These are phyloP conservation scores for Yamadazyma buinensis DNA, from an alignment of 1,139 yeast species.

Conservation along the genomic window DNA sequence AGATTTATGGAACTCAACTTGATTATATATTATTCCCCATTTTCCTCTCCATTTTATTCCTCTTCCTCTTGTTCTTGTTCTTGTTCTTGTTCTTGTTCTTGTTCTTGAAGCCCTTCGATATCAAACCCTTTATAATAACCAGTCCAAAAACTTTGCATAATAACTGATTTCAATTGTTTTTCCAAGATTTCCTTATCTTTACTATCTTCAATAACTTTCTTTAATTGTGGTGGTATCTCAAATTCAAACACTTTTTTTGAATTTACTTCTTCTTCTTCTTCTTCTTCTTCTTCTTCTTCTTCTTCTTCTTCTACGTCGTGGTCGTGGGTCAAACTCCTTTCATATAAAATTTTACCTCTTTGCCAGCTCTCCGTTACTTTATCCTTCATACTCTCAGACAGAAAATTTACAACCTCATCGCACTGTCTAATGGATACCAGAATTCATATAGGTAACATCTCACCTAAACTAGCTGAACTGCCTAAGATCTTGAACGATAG, in stretches of 20 bases:
- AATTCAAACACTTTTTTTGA: neutral
- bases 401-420: slow-evolving; percentile 5
- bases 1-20: slow-evolving; percentile 57
- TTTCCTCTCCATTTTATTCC: neutral
- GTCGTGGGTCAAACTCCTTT: neutral
- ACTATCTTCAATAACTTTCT: slow-evolving; percentile 13
- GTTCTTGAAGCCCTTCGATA: slow-evolving; percentile 2
- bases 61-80: slow-evolving; percentile 1
- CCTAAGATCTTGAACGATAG: slow-evolving; percentile 42
- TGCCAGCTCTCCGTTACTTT: slow-evolving; percentile 6
- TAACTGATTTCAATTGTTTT: slow-evolving; percentile 21
- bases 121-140: slow-evolving; percentile 25
- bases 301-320: too few relatives aligned
- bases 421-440: slow-evolving; percentile 21
- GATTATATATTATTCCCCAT: neutral
- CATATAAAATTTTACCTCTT: slow-evolving; percentile 7
- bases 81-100: neutral
- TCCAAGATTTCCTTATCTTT: slow-evolving; percentile 15
- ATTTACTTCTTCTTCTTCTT: slow-evolving; percentile 3
- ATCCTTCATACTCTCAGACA: slow-evolving; percentile 2
- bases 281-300: neutral
- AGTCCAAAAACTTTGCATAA: slow-evolving; percentile 33
- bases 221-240: slow-evolving; percentile 12
- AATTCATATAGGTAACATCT: slow-evolving; percentile 68
- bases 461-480: slow-evolving; percentile 46